phyloP scores from a whole-genome alignment of 1,139 yeast species.

The Pichia sp. region DNA sequence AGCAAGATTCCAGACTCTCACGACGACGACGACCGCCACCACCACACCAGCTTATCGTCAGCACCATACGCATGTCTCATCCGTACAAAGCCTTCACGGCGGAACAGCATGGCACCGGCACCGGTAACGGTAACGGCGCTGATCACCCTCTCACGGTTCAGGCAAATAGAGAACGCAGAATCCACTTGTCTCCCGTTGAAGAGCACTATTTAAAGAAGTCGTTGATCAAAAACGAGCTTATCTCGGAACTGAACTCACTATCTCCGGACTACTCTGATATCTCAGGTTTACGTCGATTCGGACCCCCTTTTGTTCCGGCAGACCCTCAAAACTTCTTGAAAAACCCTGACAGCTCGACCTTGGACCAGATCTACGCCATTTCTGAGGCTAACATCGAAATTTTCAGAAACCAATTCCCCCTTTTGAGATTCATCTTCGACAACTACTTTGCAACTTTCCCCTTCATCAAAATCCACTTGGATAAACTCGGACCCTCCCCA shows the following conservation, averaged over 20 bases:
- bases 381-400: slow-evolving; percentile 20
- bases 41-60: not conserved
- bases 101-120: not conserved
- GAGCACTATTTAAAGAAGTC: slow-evolving; percentile 86
- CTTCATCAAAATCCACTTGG: slow-evolving; percentile 46
- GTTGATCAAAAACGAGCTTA: slow-evolving; percentile 57
- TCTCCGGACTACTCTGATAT: slow-evolving; percentile 43
- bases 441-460: slow-evolving; percentile 69
- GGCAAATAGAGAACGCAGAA: not conserved
- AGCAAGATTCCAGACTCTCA: no score
- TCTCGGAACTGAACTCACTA: slow-evolving; percentile 55
- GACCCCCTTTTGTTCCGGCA: slow-evolving; percentile 58
- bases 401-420: slow-evolving; percentile 48
- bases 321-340: slow-evolving; percentile 30
- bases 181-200: slow-evolving; percentile 36
- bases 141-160: no score
- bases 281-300: slow-evolving; percentile 59
- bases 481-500: slow-evolving; percentile 23
- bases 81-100: slow-evolving; percentile 13
- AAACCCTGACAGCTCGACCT: slow-evolving; percentile 9
- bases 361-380: slow-evolving; percentile 18
- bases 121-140: not conserved
- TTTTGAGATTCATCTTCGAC: slow-evolving; percentile 60
- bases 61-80: slow-evolving; percentile 3
- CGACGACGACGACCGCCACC: not conserved